Evolutionary conservation across 2,329 filamentous ascomycete genomes (phyloP).

Genomic region (Sordariomycetes sp.): DNA sequence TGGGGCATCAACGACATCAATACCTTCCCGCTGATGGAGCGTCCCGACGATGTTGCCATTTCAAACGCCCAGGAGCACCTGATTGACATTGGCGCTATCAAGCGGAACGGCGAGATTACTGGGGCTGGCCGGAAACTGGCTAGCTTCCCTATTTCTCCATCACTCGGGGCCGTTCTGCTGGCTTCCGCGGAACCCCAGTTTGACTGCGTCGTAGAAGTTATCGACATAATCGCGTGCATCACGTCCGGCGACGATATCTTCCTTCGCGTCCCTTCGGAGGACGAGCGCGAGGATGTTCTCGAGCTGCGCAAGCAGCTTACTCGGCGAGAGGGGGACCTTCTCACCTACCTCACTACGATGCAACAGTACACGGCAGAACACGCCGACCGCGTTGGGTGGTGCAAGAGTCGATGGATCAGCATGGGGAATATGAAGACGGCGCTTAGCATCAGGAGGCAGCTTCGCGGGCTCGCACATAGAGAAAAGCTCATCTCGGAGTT

Average conservation of each 20-base stretch:
- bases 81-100: conserved; percentile 65
- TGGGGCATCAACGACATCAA: conserved; percentile 74
- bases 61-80: conserved; percentile 76
- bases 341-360: conserved; percentile 54
- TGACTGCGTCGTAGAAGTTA: conserved; percentile 68
- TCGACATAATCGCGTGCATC: conserved; percentile 67
- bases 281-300: conserved; percentile 42
- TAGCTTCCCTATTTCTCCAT: conserved; percentile 70
- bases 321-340: conserved; percentile 53
- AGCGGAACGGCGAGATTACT: conserved; percentile 63
- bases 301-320: conserved; percentile 44
- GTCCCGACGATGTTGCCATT: conserved; percentile 65
- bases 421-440: conserved; percentile 52
- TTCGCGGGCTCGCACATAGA: conserved; percentile 43
- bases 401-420: conserved; percentile 44
- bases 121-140: conserved; percentile 66
- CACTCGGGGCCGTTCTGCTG: conserved; percentile 72
- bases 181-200: conserved; percentile 61
- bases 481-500: conserved; percentile 36
- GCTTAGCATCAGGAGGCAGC: conserved; percentile 49
- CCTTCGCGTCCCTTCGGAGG: conserved; percentile 46
- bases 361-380: conserved; percentile 49
- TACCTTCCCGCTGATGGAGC: conserved; percentile 75
- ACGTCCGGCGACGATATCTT: conserved; percentile 55
- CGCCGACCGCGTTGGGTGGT: conserved; percentile 45